Evolutionary conservation across 1,284 basidiomycete genomes (phyloP), one percentile per base, ranked within the genome.

Genomic region (Somion occarium): DNA sequence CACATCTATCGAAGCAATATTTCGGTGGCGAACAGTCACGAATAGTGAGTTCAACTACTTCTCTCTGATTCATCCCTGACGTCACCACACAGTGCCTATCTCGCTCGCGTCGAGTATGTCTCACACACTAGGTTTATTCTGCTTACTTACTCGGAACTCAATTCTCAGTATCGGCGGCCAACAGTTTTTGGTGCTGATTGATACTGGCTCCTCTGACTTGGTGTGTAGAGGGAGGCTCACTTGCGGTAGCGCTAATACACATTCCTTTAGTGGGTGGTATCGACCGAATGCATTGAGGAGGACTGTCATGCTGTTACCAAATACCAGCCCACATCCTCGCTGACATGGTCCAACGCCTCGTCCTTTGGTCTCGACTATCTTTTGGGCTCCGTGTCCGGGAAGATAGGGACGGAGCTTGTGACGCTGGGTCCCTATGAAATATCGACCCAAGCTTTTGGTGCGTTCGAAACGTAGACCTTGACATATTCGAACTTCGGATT

Each of bases 131-230:
- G 41, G n/a, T n/a, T n/a, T n/a, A n/a, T n/a, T 48, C 44, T 20
- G 26, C 34, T 42, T 46, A 46, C 34, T 48, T 38, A 15, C 22
- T 38, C 46, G 13, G n/a, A 38, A 34, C n/a, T 19, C 42, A 24
- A 9, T 42, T n/a, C 37, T 13, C 53, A 73, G 74, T 51, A 59
- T 76, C 53, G 74, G 74, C 44, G 66, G 61, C 1, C 79, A 83
- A 63, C 51, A 62, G 27, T 78, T 83, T 61, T 69, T 72, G 53
- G 73, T 82, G 44, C 73, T 81, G 39, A 69, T 82, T 48, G 79
- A 82, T 64, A 80, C 79, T 23, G 79, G 79, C 23, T 80, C 79
- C 18, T 72, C 78, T 38, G 79, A 82, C 65, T 64, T 82, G 53
- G 71, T 71, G 53, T 38, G 64, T 58, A 7, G 25, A 48, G 45